Evolutionary conservation across 805 yeast species (phyloP), one percentile per base, ranked within the genome.

Genomic region (Yamadazyma olivae): DNA sequence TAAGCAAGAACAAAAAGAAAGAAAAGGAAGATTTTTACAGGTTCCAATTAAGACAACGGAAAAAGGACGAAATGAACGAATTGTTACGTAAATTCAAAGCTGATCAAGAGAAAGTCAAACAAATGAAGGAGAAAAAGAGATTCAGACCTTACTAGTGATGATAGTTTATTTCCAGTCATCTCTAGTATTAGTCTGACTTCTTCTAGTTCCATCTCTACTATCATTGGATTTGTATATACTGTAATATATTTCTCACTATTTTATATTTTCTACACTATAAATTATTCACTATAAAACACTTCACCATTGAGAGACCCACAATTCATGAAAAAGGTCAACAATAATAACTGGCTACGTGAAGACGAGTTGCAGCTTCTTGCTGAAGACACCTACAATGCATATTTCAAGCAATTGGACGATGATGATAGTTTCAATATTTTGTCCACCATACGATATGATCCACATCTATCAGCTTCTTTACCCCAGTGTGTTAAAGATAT

Each of bases 11-110:
- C 64, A 79, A 82, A 59, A 78, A 74, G 59, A 80, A 80, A 54
- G 90, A 86, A 51, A 87, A 90, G 68, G 73, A 75, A 47, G 98
- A 95, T 63, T 93, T 93, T 70, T 93, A 93, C 70, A 74, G 96
- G 51, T 93, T 90, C 77, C 99, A 93, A 67, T 77, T 93, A 48
- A 81, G 99, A 61, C 96, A 93, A 58, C 76, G 79, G 53, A 91
- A 90, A 74, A 93, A 93, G 70, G 77, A 74, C 44, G 96, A 91
- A 60, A 88, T 93, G 86, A 86, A 87, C 55, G 89, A 86, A 36
- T 68, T 93, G 54, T 70, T 93, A 54, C 69, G 61, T 39, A 87
- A 89, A 56, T 93, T 90, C 66, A 88, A 86, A 58, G 80, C 79
- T 43, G 99, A 93, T 61, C 97, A 93, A 65, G 91, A 82, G 49